phyloP scores from a whole-genome alignment of 1,139 yeast genomes.

The Candida sp. region DNA sequence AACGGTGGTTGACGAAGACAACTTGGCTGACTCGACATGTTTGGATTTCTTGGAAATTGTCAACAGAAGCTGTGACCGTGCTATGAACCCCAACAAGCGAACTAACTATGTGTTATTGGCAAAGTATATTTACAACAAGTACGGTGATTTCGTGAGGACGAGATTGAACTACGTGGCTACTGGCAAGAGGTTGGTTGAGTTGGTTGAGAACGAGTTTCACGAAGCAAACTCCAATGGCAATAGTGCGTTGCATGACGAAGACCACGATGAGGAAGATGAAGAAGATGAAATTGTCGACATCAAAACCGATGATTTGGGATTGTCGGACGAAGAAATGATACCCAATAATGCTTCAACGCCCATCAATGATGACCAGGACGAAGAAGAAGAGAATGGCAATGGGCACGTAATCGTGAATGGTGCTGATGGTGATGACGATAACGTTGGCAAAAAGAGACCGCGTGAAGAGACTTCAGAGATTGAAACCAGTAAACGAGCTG shows the following conservation, averaged over 20 bases:
- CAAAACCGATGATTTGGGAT: conserved; percentile 24
- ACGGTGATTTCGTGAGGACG: conserved; percentile 19
- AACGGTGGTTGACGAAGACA: conserved; percentile 56
- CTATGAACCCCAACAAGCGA: conserved; percentile 24
- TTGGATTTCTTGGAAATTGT: conserved; percentile 69
- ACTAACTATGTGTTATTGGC: conserved; percentile 52
- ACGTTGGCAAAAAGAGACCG: conserved; percentile 19
- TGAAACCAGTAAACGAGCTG: conserved; percentile 2
- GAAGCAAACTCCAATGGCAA: neutral
- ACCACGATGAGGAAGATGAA: conserved; percentile 27
- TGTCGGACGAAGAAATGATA: conserved; percentile 28
- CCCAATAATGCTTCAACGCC: conserved; percentile 33
- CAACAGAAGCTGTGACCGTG: conserved; percentile 32
- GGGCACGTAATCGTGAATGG: conserved; percentile 1
- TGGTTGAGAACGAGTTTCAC: conserved; percentile 28
- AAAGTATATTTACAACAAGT: conserved; percentile 50
- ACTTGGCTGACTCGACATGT: conserved; percentile 76
- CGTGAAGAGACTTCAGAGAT: conserved; percentile 19
- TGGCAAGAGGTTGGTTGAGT: conserved; percentile 34
- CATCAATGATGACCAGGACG: conserved; percentile 21
- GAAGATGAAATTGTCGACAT: conserved; percentile 11
- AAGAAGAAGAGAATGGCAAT: conserved; percentile 15
- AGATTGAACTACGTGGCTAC: conserved; percentile 32
- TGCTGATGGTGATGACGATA: neutral
- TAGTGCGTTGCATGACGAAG: conserved; percentile 18